Conservation (phyloP, 805 yeast species). For the Candida pseudoglaebosa region DNA sequence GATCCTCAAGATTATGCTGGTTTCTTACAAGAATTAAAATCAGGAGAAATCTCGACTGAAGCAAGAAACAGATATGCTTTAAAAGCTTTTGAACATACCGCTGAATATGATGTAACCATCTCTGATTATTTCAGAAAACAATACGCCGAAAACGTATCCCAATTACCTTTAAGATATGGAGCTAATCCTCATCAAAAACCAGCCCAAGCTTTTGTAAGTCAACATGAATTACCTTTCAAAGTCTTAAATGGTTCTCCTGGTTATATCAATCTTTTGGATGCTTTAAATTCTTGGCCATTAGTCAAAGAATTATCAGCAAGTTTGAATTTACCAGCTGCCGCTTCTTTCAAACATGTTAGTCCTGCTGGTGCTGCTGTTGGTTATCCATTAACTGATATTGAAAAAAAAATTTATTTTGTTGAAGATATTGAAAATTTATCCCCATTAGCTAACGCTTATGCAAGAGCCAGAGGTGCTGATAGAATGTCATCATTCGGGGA, state of each 20-base stretch:
- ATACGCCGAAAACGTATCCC: slow-evolving; percentile 85
- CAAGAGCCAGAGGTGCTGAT: slow-evolving; percentile 99
- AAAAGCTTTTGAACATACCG: slow-evolving; percentile 98
- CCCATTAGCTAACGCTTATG: slow-evolving; percentile 96
- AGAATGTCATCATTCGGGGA: slow-evolving; percentile 99
- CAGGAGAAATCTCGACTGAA: slow-evolving; percentile 67
- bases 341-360: slow-evolving; percentile 96
- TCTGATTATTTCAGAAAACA: slow-evolving; percentile 97
- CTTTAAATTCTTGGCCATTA: slow-evolving; percentile 97
- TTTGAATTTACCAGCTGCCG: slow-evolving; percentile 95
- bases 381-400: slow-evolving; percentile 82
- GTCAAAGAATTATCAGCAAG: slow-evolving; percentile 95
- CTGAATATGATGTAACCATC: slow-evolving; percentile 93
- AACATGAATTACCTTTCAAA: slow-evolving; percentile 89
- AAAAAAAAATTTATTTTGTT: slow-evolving; percentile 94
- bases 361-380: slow-evolving; percentile 99
- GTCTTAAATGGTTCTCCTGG: slow-evolving; percentile 96
- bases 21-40: slow-evolving; percentile 75
- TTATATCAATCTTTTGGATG: slow-evolving; percentile 93
- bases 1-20: slow-evolving; percentile 92
- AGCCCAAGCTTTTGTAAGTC: slow-evolving; percentile 89
- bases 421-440: slow-evolving; percentile 91
- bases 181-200: slow-evolving; percentile 99
- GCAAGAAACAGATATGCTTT: slow-evolving; percentile 83
- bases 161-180: slow-evolving; percentile 94